Base-by-base conservation (phyloP, 345 rosid genomes). In the Adansonia digitata region DNA sequence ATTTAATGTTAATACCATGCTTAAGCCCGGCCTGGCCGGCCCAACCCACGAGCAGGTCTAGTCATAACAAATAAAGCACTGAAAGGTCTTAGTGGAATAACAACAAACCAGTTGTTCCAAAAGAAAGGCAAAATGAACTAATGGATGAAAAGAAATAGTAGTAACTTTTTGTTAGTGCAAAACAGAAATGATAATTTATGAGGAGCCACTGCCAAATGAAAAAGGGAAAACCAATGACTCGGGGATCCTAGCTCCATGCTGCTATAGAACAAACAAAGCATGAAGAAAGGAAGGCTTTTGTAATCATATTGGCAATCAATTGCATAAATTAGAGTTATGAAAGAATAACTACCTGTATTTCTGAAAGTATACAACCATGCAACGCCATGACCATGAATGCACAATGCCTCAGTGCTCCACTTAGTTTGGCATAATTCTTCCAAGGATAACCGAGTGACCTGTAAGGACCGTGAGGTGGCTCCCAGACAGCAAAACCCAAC, bases 401-500 rank as follows among this genome's bases (percentile, higher is more conserved):
- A 69, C 97, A 94, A 81, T 94, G 97, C 90, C 97, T 87, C 75
- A 92, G 79, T 43, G 98, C 90, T 26, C 98, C 98, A 18, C 97
- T 91, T 71, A 92, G 86, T 87, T 85, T 89, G 79, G 89, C 91
- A 77, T 91, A 94, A 81, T 85, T 92, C 86, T 86, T 84, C 98
- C 98, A 94, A 4, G 98, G 98, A 85, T 92, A 94, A 52, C 78
- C 67, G 78, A 94, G 77, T 51, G 87, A 83, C 77, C 49, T 91
- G 81, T 92, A 94, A 35, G 89, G 95, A 79, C 98, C 98, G 22
- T 94, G 98, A 69, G 98, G 98, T 12, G 98, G 98, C 88, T 94
- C 98, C 97, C 97, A 94, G 59, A 91, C 80, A 6, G 98, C 98
- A 75, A 94, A 94, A 61, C 95, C 84, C 85, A 94, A 64, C 98